These are phyloP conservation scores for Suillus variegatus DNA, from an alignment of 768 basidiomycete species.

Conservation along the genomic window DNA sequence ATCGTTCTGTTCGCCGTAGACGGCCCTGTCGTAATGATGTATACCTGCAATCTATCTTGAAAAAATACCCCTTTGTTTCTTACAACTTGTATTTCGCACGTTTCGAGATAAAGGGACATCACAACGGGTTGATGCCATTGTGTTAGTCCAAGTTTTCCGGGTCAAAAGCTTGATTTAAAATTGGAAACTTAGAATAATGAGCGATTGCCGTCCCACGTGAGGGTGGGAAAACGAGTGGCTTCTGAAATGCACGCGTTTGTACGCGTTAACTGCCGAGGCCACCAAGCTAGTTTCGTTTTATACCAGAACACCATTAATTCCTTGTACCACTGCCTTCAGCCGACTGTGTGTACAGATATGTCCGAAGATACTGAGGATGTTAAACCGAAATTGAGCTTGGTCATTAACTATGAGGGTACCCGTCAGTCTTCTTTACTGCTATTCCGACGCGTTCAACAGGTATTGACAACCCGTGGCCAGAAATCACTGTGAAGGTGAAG, in stretches of 20 bases:
- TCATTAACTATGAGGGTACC: constrained; percentile 53
- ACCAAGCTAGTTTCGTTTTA: not conserved
- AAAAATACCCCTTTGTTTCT: constrained; percentile 8
- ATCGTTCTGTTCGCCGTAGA: constrained; percentile 3
- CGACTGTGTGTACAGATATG: constrained; percentile 17
- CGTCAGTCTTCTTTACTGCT: constrained; percentile 37
- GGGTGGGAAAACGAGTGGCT: constrained; percentile 2
- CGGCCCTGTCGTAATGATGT: constrained; percentile 16
- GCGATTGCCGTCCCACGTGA: constrained; percentile 1
- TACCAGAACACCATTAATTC: not conserved
- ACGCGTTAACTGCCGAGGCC: constrained; percentile 9
- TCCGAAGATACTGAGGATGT: constrained; percentile 47
- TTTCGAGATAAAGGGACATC: too few relatives aligned
- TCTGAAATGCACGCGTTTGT: constrained; percentile 18
- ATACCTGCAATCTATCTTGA: constrained; percentile 20
- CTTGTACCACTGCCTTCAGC: constrained; percentile 4
- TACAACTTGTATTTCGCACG: constrained; percentile 6
- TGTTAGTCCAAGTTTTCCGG: too few relatives aligned
- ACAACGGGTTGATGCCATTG: too few relatives aligned
- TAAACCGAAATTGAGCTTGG: constrained; percentile 72
- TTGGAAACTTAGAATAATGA: too few relatives aligned
- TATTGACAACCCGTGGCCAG: constrained; percentile 33
- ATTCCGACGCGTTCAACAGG: constrained; percentile 6
- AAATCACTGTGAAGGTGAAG: constrained; percentile 69
- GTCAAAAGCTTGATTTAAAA: too few relatives aligned